Evolutionary conservation across 2,329 filamentous ascomycete genomes (phyloP).

Genomic region (Graphilbum ipis-grandicollis): DNA sequence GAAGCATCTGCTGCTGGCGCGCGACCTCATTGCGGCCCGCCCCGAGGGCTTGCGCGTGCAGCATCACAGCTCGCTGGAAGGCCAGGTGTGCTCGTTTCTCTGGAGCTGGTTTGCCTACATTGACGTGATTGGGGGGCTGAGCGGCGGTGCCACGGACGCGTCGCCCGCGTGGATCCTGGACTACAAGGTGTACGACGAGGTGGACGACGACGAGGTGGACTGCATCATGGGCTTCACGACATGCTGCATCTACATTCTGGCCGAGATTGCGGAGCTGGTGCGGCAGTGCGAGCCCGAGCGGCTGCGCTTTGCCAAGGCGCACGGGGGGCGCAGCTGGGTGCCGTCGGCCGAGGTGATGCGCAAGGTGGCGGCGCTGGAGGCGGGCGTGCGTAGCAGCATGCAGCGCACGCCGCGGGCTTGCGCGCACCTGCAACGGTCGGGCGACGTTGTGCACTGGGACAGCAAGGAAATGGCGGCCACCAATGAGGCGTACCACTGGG

Average conservation of each 20-base stretch:
- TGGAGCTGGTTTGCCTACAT: slow-evolving; percentile 74
- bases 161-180: slow-evolving; percentile 33
- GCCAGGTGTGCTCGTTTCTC: slow-evolving; percentile 54
- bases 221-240: slow-evolving; percentile 69
- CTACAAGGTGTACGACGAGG: slow-evolving; percentile 29
- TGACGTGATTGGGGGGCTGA: slow-evolving; percentile 59
- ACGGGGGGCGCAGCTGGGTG: slow-evolving; percentile 25
- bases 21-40: slow-evolving; percentile 55
- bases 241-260: slow-evolving; percentile 51
- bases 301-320: slow-evolving; percentile 2
- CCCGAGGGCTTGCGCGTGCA: slow-evolving; percentile 28
- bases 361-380: slow-evolving; percentile 41
- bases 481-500: slow-evolving; percentile 67
- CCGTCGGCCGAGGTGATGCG: slow-evolving; percentile 35
- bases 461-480: slow-evolving; percentile 49
- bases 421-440: slow-evolving; percentile 27
- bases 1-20: slow-evolving; percentile 56
- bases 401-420: slow-evolving; percentile 22
- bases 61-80: slow-evolving; percentile 25
- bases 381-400: slow-evolving; percentile 42
- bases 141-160: slow-evolving; percentile 34
- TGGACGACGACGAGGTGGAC: slow-evolving; percentile 52
- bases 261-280: slow-evolving; percentile 54
- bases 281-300: slow-evolving; percentile 39
- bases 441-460: slow-evolving; percentile 38